phyloP scores from a whole-genome alignment of 2,329 filamentous ascomycete genomes.

The Fusarium sp. region DNA sequence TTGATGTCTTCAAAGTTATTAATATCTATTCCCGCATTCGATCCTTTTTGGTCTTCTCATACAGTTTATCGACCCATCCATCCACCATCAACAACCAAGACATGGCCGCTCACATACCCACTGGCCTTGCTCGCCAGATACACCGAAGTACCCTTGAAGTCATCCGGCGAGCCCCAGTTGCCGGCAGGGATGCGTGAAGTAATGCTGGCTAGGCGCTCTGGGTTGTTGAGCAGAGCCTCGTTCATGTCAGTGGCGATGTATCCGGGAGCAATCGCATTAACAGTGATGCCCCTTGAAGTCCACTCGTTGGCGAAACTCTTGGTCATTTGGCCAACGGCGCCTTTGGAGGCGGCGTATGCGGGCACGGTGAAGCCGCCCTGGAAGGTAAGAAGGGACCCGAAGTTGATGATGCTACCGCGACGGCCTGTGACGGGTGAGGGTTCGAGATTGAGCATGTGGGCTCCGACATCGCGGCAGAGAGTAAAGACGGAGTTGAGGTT shows the following conservation, averaged over 20 bases:
- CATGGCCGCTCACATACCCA: slow-evolving; percentile 83
- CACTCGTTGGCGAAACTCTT: slow-evolving; percentile 90
- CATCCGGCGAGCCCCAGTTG: slow-evolving; percentile 84
- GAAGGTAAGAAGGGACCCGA: slow-evolving; percentile 83
- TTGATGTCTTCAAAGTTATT: background rate
- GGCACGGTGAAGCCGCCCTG: slow-evolving; percentile 90
- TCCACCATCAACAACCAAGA: slow-evolving; percentile 86
- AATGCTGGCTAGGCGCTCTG: slow-evolving; percentile 77
- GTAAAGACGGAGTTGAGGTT: slow-evolving; percentile 87
- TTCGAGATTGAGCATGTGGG: slow-evolving; percentile 76
- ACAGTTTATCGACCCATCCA: slow-evolving; percentile 83
- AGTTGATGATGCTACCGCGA: slow-evolving; percentile 82
- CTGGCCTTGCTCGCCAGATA: slow-evolving; percentile 82
- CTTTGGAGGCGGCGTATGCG: slow-evolving; percentile 88
- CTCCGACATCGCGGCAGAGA: slow-evolving; percentile 79
- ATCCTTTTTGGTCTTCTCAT: background rate
- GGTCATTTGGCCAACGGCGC: slow-evolving; percentile 84
- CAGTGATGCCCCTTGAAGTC: slow-evolving; percentile 80
- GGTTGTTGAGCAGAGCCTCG: slow-evolving; percentile 79
- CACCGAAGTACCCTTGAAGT: slow-evolving; percentile 86
- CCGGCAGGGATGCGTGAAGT: slow-evolving; percentile 84
- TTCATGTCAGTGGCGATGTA: slow-evolving; percentile 98
- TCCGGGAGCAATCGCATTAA: slow-evolving; percentile 90
- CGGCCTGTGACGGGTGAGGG: slow-evolving; percentile 62
- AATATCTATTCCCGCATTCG: slow-evolving; percentile 10